These are phyloP conservation scores for Colletotrichum orchidophilum DNA, from an alignment of 2,329 filamentous ascomycete species.

Conservation along the genomic window DNA sequence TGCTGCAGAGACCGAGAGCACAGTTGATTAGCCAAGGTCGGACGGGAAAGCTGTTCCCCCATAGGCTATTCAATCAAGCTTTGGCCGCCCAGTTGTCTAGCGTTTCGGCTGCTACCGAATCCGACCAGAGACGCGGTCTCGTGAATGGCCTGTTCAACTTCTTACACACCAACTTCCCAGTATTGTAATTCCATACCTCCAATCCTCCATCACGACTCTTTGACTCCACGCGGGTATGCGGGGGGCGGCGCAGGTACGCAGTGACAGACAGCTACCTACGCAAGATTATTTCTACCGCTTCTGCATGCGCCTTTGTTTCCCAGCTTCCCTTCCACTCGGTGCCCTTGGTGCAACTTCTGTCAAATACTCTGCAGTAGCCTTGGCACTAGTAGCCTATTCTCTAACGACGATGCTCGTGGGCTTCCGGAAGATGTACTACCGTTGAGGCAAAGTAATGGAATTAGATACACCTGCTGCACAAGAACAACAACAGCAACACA, in stretches of 20 bases:
- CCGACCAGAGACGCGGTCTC: slow-evolving; percentile 8
- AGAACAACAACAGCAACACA: neutral
- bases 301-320: slow-evolving; percentile 1
- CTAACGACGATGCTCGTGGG: neutral
- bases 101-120: slow-evolving; percentile 30
- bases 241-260: neutral
- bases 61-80: slow-evolving; percentile 11
- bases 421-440: neutral
- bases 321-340: no score
- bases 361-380: neutral
- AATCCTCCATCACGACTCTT: neutral
- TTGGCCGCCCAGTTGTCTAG: slow-evolving; percentile 17
- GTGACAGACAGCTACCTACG: neutral
- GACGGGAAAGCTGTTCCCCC: no score
- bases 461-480: no score
- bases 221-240: neutral
- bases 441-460: neutral
- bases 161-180: neutral
- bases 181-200: neutral
- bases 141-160: neutral
- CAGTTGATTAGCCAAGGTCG: neutral
- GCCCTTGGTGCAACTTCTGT: neutral
- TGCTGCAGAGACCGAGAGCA: neutral
- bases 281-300: neutral
- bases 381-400: neutral